phyloP scores from a whole-genome alignment of 768 basidiomycete species.

The Suillus placidus region DNA sequence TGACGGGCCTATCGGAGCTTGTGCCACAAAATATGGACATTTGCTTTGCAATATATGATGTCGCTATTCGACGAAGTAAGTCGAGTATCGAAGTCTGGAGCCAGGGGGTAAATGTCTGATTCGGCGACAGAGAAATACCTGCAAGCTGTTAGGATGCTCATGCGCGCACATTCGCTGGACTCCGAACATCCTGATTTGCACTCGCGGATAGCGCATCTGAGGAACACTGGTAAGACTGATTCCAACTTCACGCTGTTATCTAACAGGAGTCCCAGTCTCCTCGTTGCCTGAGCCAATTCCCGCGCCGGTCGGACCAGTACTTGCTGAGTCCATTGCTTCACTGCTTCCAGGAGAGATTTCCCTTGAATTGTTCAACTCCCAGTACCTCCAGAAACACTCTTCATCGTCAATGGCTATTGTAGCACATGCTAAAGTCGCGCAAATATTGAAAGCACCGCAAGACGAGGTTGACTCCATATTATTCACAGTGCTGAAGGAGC shows the following conservation, averaged over 20 bases:
- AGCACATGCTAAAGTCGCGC: constrained; percentile 61
- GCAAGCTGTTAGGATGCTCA: constrained; percentile 74
- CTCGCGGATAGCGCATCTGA: constrained; percentile 66
- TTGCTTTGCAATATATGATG: constrained; percentile 79
- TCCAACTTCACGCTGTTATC: constrained; percentile 5
- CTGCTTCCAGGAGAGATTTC: constrained; percentile 61
- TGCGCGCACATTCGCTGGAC: constrained; percentile 54
- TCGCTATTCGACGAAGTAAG: constrained; percentile 80
- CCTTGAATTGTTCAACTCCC: constrained; percentile 69
- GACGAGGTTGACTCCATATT: constrained; percentile 64
- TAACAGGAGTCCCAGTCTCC: constrained; percentile 40
- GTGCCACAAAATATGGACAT: constrained; percentile 59
- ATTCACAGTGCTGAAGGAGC: constrained; percentile 50
- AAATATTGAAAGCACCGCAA: constrained; percentile 46
- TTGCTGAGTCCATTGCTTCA: constrained; percentile 48
- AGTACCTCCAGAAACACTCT: constrained; percentile 71
- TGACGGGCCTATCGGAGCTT: constrained; percentile 62
- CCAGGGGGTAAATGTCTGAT: constrained; percentile 1
- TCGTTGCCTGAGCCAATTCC: constrained; percentile 46
- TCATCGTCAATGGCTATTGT: constrained; percentile 55
- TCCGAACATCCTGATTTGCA: constrained; percentile 70
- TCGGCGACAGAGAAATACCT: constrained; percentile 67
- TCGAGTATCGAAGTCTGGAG: constrained; percentile 17
- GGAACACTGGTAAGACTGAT: constrained; percentile 47
- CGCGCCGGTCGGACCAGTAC: constrained; percentile 49